phyloP scores from a whole-genome alignment of 164 flowering plant species.

The Platanus orientalis region DNA sequence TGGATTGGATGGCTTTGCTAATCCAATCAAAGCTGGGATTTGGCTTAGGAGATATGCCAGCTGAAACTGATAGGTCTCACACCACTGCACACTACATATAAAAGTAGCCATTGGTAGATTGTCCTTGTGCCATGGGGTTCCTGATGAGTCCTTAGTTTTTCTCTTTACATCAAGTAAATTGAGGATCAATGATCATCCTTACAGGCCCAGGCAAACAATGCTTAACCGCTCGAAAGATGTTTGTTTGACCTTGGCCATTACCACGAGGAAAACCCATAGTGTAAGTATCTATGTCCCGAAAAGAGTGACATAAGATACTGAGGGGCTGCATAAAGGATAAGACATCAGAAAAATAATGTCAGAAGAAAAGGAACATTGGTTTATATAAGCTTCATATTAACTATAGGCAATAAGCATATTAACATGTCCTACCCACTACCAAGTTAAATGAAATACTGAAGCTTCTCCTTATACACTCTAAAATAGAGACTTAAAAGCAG shows the following conservation, averaged over 20 bases:
- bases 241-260: constrained; percentile 58
- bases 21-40: background rate
- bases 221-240: constrained; percentile 77
- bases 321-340: constrained; percentile 62
- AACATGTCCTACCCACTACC: constrained; percentile 4
- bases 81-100: background rate
- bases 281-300: constrained; percentile 78
- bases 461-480: background rate
- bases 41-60: background rate
- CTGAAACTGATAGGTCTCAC: background rate
- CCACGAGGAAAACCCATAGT: constrained; percentile 89
- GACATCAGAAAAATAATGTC: constrained; percentile 1
- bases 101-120: background rate
- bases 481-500: constrained; percentile 3
- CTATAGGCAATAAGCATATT: background rate
- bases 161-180: background rate
- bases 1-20: background rate
- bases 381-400: background rate
- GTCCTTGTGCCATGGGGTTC: background rate
- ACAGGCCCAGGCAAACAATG: constrained; percentile 97
- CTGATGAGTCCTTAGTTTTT: constrained; percentile 3
- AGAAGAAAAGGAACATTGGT: constrained; percentile 1
- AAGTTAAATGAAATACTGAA: constrained; percentile 1
- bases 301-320: constrained; percentile 77
- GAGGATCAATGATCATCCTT: constrained; percentile 28